Conservation (phyloP, 371 early-diverging fungal species). For the Apophysomyces variabilis region DNA sequence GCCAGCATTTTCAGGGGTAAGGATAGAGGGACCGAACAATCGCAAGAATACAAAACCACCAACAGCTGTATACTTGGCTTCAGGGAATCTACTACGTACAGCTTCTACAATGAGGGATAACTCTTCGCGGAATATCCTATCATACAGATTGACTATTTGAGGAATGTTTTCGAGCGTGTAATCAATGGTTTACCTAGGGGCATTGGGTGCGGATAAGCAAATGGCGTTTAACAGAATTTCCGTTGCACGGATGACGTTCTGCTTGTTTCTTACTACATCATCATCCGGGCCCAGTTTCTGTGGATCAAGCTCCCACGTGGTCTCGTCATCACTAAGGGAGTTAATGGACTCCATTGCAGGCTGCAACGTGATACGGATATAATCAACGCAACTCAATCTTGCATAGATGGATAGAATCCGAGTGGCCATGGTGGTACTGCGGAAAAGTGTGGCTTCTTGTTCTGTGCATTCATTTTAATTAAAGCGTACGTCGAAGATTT, state of each 20-base stretch:
- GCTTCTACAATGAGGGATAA: slow-evolving; percentile 75
- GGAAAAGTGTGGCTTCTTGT: slow-evolving; percentile 85
- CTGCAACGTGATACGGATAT: slow-evolving; percentile 78
- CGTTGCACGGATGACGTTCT: slow-evolving; percentile 79
- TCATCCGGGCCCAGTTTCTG: slow-evolving; percentile 68
- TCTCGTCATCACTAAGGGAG: slow-evolving; percentile 45
- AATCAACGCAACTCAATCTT: slow-evolving; percentile 77
- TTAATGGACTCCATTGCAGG: slow-evolving; percentile 72
- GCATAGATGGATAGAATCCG: slow-evolving; percentile 82
- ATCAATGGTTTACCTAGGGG: slow-evolving; percentile 57
- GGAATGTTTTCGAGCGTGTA: not conserved
- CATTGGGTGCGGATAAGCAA: slow-evolving; percentile 63
- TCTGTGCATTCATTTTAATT: slow-evolving; percentile 38
- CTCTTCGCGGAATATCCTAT: slow-evolving; percentile 71
- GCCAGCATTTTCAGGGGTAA: slow-evolving; percentile 76
- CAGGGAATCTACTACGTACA: slow-evolving; percentile 85
- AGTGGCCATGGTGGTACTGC: slow-evolving; percentile 91
- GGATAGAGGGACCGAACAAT: slow-evolving; percentile 92
- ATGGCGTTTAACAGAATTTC: slow-evolving; percentile 83
- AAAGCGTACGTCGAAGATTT: not conserved
- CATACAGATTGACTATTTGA: not conserved
- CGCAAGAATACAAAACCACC: slow-evolving; percentile 95
- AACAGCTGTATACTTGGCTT: slow-evolving; percentile 83
- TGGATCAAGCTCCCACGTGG: slow-evolving; percentile 84
- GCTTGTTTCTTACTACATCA: slow-evolving; percentile 68